Conservation (phyloP, 2,329 filamentous ascomycete genomes). For the Graphiopsis chlorocephala region DNA sequence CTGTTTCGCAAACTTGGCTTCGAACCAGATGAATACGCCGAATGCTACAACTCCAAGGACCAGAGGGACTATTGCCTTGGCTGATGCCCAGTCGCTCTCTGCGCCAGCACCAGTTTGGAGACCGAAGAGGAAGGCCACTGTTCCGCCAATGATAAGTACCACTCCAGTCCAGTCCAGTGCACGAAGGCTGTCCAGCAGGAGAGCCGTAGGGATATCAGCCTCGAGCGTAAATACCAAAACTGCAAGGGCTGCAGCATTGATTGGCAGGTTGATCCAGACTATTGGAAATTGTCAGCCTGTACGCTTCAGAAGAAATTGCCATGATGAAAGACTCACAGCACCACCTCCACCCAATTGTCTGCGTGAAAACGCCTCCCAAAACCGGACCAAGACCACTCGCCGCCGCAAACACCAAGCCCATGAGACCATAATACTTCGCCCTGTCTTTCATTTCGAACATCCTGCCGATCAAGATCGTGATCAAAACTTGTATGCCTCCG, state of each 20-base stretch:
- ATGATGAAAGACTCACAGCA: constrained; percentile 18
- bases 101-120: constrained; percentile 54
- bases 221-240: constrained; percentile 54
- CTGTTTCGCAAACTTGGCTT: constrained; percentile 64
- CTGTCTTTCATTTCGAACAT: constrained; percentile 49
- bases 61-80: constrained; percentile 55
- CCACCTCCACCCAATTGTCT: constrained; percentile 25
- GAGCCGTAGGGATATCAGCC: constrained; percentile 55
- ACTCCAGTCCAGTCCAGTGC: constrained; percentile 56
- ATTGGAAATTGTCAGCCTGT: background rate
- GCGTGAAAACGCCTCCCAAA: constrained; percentile 43
- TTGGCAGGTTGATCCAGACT: constrained; percentile 53
- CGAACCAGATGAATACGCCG: constrained; percentile 66
- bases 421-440: constrained; percentile 42
- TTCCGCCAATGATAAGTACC: constrained; percentile 50
- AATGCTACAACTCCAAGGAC: constrained; percentile 53
- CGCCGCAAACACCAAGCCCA: constrained; percentile 41
- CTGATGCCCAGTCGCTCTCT: constrained; percentile 51
- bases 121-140: constrained; percentile 52
- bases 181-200: constrained; percentile 46
- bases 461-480: constrained; percentile 51
- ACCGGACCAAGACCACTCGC: constrained; percentile 44
- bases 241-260: constrained; percentile 48
- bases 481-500: constrained; percentile 46
- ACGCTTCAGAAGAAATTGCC: constrained; percentile 26